phyloP scores from a whole-genome alignment of 352 stramenopile species.

The Phytopythium cucurbitacearum region DNA sequence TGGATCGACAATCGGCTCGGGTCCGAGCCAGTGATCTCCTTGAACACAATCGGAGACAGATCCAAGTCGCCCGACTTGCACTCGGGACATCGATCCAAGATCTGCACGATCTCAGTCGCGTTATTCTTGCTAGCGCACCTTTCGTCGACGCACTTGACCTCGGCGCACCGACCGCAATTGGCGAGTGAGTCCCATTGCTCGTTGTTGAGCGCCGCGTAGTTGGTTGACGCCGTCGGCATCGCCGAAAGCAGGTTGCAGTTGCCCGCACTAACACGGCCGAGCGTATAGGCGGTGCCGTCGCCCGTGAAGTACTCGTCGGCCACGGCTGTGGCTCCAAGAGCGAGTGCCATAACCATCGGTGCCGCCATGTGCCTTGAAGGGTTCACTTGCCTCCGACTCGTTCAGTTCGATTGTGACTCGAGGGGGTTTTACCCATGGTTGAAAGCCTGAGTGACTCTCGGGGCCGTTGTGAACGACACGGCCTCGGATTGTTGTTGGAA shows the following conservation, averaged over 20 bases:
- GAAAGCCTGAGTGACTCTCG: too few relatives aligned
- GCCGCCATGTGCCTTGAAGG: too few relatives aligned
- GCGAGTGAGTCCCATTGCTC: slow-evolving; percentile 30
- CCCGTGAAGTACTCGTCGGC: slow-evolving; percentile 19
- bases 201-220: slow-evolving; percentile 51
- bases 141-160: slow-evolving; percentile 29
- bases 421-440: too few relatives aligned
- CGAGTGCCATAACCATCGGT: not conserved
- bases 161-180: slow-evolving; percentile 37
- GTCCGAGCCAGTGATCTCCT: slow-evolving; percentile 19
- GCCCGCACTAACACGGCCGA: slow-evolving; percentile 19
- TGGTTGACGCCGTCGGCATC: slow-evolving; percentile 18
- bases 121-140: slow-evolving; percentile 18
- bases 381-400: too few relatives aligned
- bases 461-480: too few relatives aligned
- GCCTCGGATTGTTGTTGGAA: too few relatives aligned
- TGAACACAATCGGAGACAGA: slow-evolving; percentile 26
- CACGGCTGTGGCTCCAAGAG: not conserved
- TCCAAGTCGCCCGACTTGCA: slow-evolving; percentile 35
- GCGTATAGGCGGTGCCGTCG: slow-evolving; percentile 44
- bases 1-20: slow-evolving; percentile 20
- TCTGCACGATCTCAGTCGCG: slow-evolving; percentile 12
- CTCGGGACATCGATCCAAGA: slow-evolving; percentile 34
- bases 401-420: too few relatives aligned
- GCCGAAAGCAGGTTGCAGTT: slow-evolving; percentile 55